phyloP scores from a whole-genome alignment of 1,139 yeast genomes.

The Magnusiomyces ingens region DNA sequence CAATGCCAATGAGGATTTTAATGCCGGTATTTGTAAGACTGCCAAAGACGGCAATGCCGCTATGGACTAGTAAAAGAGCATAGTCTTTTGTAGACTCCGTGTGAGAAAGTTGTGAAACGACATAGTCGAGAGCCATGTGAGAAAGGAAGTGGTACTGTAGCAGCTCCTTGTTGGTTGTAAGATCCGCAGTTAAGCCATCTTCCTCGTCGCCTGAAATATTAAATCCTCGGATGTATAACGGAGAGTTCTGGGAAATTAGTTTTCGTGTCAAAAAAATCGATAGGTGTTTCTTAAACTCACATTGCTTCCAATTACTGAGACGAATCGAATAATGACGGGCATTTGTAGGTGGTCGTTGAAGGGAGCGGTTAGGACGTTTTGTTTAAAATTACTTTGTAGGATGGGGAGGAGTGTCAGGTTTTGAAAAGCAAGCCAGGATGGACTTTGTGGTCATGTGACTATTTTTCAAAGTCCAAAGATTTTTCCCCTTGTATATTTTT shows the following conservation, averaged over 20 bases:
- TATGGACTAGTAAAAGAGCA: slow-evolving; percentile 36
- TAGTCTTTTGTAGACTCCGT: slow-evolving; percentile 28
- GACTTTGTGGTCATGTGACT: not conserved
- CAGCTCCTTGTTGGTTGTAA: slow-evolving; percentile 17
- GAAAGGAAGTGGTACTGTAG: slow-evolving; percentile 36
- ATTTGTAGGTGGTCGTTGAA: slow-evolving; percentile 10
- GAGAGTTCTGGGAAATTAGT: slow-evolving; percentile 23
- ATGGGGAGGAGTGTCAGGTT: not conserved
- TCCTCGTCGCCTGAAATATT: slow-evolving; percentile 11
- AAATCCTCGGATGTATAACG: slow-evolving; percentile 25
- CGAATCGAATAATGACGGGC: slow-evolving; percentile 26
- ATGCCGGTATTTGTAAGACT: slow-evolving; percentile 36
- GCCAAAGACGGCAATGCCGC: slow-evolving; percentile 39
- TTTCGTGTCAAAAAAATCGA: not conserved
- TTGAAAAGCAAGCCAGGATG: not conserved
- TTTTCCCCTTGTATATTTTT: no score
- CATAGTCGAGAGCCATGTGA: slow-evolving; percentile 39
- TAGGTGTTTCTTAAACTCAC: slow-evolving; percentile 19
- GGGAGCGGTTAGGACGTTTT: not conserved
- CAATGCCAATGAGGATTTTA: slow-evolving; percentile 35
- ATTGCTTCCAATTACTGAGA: slow-evolving; percentile 28
- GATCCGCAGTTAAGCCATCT: slow-evolving; percentile 9
- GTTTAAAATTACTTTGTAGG: not conserved
- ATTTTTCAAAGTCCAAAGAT: not conserved
- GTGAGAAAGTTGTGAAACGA: slow-evolving; percentile 26